phyloP scores from a whole-genome alignment of 2,329 filamentous ascomycete genomes.

The Trichophyton simii region DNA sequence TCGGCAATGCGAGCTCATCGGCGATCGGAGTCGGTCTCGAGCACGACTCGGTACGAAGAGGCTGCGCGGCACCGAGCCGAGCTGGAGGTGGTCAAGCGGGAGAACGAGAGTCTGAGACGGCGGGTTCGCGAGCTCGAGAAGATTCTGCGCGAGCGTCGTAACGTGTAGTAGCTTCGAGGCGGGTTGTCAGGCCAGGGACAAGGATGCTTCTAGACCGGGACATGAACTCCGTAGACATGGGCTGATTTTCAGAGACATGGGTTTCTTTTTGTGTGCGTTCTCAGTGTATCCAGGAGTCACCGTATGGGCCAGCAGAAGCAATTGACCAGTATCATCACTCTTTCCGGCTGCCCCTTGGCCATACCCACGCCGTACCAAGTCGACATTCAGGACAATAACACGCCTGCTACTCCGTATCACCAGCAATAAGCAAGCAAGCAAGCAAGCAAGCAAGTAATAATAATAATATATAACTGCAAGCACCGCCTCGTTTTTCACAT shows the following conservation, averaged over 20 bases:
- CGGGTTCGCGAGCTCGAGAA: slow-evolving; percentile 35
- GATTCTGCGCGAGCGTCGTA: slow-evolving; percentile 18
- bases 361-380: too few relatives aligned
- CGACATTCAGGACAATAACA: too few relatives aligned
- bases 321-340: not conserved
- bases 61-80: slow-evolving; percentile 31
- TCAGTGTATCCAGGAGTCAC: not conserved
- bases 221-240: not conserved
- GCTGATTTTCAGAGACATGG: not conserved
- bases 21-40: slow-evolving; percentile 19
- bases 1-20: slow-evolving; percentile 9
- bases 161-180: not conserved
- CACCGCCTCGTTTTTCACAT: not conserved
- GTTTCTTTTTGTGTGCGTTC: not conserved
- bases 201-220: not conserved
- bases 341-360: too few relatives aligned
- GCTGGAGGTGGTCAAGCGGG: slow-evolving; percentile 32
- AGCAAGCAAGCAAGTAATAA: too few relatives aligned
- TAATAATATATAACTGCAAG: not conserved
- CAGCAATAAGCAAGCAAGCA: too few relatives aligned
- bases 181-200: not conserved
- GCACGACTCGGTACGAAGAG: slow-evolving; percentile 32
- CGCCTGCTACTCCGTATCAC: too few relatives aligned
- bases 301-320: not conserved
- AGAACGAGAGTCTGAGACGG: slow-evolving; percentile 35